Base-by-base conservation (phyloP, 2,329 filamentous ascomycete species). In the Tolypocladium inflatum region DNA sequence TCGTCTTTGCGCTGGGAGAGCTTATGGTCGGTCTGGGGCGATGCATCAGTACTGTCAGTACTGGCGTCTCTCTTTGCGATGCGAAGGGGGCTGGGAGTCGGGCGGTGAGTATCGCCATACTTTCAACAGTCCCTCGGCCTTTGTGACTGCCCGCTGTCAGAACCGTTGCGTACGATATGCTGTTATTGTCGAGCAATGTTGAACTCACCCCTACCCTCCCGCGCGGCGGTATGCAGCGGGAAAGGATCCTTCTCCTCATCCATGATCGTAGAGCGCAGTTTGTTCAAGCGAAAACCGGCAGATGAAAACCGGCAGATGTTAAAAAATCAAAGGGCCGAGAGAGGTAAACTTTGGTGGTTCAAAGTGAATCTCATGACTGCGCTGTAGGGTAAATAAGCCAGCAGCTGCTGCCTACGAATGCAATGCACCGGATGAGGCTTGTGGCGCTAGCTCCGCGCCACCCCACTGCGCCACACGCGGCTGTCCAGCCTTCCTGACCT, bases 211-310 rank as follows among this genome's bases (percentile, higher is more conserved):
- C 85, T 88, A 48, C 92, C 91, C 71, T 96, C 90, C 58, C 92
- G 83, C 61, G 88, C 88, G 48, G 93, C 93, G 63, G 89, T 89
- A 69, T 97, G 93, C 50, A 97, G 87, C 35, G 91, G 88, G 65
- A 87, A 97, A 66, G 88, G 90, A 55, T 85, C 78, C 51, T 73
- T 64, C 23, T 78, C 70, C 8, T 73, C 68, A 55, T 71, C 69
- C 68, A 72, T 71, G 10, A 19, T 58, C 19, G 43, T 2, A 33
- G 21, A 10, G 17, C 30, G 19, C 4, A 13, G 30, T 2, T 21
- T 11, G 13, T 13, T 0, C 48, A n/a, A 3, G 30, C 8, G 10
- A 5, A 4, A 10, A 0, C 11, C 0, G 26, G 26, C 26, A 30
- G 4, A 30, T 4, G 2, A 4, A 4, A 4, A 19, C n/a, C n/a